Evolutionary conservation across 352 stramenopile genomes (phyloP), one percentile per base, ranked within the genome.

Genomic region (Pythium myriotylum): DNA sequence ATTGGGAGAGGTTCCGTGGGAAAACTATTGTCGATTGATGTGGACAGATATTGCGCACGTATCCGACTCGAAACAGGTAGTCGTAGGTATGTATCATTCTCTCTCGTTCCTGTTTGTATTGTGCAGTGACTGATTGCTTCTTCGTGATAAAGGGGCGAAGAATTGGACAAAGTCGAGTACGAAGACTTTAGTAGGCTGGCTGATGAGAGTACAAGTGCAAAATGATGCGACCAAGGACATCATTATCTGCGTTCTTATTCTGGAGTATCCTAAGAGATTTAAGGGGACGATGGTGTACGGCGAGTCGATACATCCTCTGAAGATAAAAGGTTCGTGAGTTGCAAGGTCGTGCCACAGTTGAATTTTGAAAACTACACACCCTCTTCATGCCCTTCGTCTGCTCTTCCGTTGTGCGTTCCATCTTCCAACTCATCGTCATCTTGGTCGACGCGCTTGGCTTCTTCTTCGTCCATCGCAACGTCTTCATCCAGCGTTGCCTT

Each of bases 381-480:
- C n/a, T 68, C 51, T 45, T 76, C 59, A 19, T 53, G 19, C 49
- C 46, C 13, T 54, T 55, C 29, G 5, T 17, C 37, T 45, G 40
- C 37, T 26, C 39, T 42, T 45, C 23, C 54, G 54, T 16, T 41
- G n/a, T n/a, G n/a, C n/a, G n/a, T 17, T 0, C 37, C 67, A 33
- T 88, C 70, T 20, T 91, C 79, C 79, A 90, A 85, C n/a, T 91
- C 77, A 26, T 94, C 83, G 45, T 90, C 81, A 5, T 89, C 77
- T 14, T 73, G 67, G 9, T 79, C 65, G 4, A 65, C 60, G 1
- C 67, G 62, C 58, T 77, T 68, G 12, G 86, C 67, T n/a, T 88
- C 77, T 20, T 87, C 70, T 20, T 91, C 59, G 19, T 72, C 79
- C 67, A 89, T 81, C 46, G 72, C 54, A 12, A 70, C 52, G 49